Percentiles rank a stretch among this genome's conserved stretches.
These are phyloP conservation scores for Iberis amara DNA, from an alignment of 441 rosid species.

Conservation along the genomic window DNA sequence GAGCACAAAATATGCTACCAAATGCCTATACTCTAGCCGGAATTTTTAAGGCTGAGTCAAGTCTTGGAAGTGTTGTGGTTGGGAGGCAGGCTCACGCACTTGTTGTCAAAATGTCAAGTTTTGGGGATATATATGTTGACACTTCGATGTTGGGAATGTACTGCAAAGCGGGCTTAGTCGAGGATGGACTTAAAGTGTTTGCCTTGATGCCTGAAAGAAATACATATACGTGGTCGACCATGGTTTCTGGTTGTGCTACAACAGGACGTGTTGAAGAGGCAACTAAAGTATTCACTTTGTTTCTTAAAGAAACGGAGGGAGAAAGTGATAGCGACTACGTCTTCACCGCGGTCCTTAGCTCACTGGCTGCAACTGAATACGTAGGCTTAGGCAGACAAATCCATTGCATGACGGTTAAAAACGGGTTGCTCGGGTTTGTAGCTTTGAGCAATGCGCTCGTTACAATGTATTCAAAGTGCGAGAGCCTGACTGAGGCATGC, in stretches of 20 bases:
- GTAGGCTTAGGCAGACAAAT: conserved; percentile 53
- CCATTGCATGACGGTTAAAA: conserved; percentile 55
- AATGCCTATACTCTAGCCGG: conserved; percentile 77
- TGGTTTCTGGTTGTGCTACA: conserved; percentile 78
- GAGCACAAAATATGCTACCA: conserved; percentile 51
- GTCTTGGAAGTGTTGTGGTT: conserved; percentile 27
- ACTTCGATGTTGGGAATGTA: conserved; percentile 66
- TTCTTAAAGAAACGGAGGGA: conserved; percentile 40
- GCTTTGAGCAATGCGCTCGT: conserved; percentile 69
- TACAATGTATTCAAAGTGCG: conserved; percentile 81
- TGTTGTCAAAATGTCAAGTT: conserved; percentile 47
- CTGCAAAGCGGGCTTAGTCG: conserved; percentile 50
- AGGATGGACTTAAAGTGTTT: conserved; percentile 66
- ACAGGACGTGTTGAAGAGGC: conserved; percentile 50
- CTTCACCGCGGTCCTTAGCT: conserved; percentile 62
- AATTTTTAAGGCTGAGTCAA: conserved; percentile 55
- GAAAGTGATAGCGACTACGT: conserved; percentile 59
- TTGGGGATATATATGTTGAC: conserved; percentile 69
- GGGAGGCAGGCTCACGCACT: conserved; percentile 67
- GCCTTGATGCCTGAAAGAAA: conserved; percentile 69
- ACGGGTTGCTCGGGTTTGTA: conserved; percentile 49
- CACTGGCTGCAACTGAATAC: conserved; percentile 40
- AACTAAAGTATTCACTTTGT: conserved; percentile 42
- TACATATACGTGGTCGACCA: conserved; percentile 68
- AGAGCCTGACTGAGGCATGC: conserved; percentile 58